Evolutionary conservation across 208 protist genomes (phyloP), one percentile per base, ranked within the genome.

Genomic region (Strigomonas culicis): DNA sequence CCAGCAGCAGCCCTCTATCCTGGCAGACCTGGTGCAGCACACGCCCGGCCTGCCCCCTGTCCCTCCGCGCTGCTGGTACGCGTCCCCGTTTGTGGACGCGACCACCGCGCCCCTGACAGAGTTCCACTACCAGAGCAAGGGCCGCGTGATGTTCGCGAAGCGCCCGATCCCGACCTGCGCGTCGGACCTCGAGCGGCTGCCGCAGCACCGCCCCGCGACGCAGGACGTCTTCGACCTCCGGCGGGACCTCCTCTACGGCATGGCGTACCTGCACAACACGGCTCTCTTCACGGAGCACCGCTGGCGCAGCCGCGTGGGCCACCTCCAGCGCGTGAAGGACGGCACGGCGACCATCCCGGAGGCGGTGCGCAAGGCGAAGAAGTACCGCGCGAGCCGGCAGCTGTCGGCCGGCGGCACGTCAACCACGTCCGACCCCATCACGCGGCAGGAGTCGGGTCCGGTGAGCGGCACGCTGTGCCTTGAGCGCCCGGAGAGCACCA

Each of bases 231-330:
- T 85, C 43, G 74, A 80, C 32, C 46, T 93, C 19, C 82, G 86
- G 47, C 74, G 72, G 44, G 80, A 89, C 31, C 68, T 84, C 13
- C 28, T 93, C 0, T 93, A 93, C 72, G 86, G 80, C 36, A 76
- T 93, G 63, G 86, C 71, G 32, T 93, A 84, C 58, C 70, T 93
- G 3, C 66, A 85, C 61, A 85, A 79, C 62, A 82, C 82, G 4
- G 72, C 86, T 8, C 82, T 93, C 43, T 83, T 70, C 47, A 79
- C 79, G 39, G 86, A 93, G 66, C 78, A 93, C 56, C 68, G 82
- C 69, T 90, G 86, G 82, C 79, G 82, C 24, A 60, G 66, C 39
- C 82, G 86, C 4, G 80, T 89, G 10, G 56, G 66, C 11, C 80
- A 92, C 58, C 66, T 82, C 10, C 56, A 74, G 53, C 74, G 60